Conservation (phyloP, 1,139 yeast species). For the Taiozyma onychis region DNA sequence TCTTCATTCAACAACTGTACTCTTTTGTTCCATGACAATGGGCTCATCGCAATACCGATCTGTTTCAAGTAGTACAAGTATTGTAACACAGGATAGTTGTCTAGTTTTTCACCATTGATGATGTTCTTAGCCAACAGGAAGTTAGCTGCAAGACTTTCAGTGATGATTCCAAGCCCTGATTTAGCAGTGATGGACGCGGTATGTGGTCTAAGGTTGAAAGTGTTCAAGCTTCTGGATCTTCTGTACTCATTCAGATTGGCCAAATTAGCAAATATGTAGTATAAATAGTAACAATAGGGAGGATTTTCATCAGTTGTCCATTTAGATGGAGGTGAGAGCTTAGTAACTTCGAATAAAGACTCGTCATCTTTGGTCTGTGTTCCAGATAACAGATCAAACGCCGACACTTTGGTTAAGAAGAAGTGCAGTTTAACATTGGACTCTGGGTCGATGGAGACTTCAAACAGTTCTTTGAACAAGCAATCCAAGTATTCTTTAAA, state of each 20-base stretch:
- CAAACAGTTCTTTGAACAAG: conserved; percentile 19
- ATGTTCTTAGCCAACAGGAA: conserved; percentile 18
- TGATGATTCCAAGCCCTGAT: conserved; percentile 21
- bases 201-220: conserved; percentile 18
- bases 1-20: conserved; percentile 19
- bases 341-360: conserved; percentile 14
- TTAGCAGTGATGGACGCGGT: conserved; percentile 17
- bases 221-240: conserved; percentile 10
- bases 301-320: conserved; percentile 20
- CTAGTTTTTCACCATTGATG: conserved; percentile 20
- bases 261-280: conserved; percentile 18
- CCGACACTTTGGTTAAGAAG: conserved; percentile 20
- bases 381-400: conserved; percentile 18
- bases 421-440: conserved; percentile 18
- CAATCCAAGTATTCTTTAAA: conserved; percentile 18
- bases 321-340: conserved; percentile 4
- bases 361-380: conserved; percentile 10
- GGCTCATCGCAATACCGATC: conserved; percentile 24
- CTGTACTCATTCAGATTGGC: conserved; percentile 19
- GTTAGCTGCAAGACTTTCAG: conserved; percentile 19
- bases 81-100: conserved; percentile 18
- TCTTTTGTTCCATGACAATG: conserved; percentile 23
- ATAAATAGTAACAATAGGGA: conserved; percentile 23
- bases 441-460: conserved; percentile 19
- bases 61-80: conserved; percentile 23